Evolutionary conservation across 2,329 filamentous ascomycete species (phyloP), one percentile per base, ranked within the genome.

Genomic region (Claviceps sorghi): DNA sequence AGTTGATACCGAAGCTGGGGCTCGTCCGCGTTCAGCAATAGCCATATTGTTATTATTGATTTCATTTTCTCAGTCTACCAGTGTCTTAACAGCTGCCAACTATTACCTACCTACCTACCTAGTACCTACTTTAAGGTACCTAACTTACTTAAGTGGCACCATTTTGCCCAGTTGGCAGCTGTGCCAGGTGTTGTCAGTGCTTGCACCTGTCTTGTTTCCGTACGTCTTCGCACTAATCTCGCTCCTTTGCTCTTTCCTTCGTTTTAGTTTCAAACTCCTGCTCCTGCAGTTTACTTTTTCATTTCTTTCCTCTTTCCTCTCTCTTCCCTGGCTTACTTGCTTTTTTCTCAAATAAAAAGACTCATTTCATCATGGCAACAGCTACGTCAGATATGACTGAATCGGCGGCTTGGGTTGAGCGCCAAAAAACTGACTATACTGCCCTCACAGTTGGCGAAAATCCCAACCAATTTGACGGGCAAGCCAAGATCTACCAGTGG

Each of bases 401-500:
- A 29, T 49, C 45, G 32, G 15, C 26, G 10, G 45, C 44, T 19
- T 82, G 78, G 78, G 67, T 67, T 10, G 60, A 72, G 48, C 68
- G 67, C 0, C 63, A 67, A 2, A 65, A 71, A 0, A 72, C 75
- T 58, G 70, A 80, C 59, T 82, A 82, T 61, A 61, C 64, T 15
- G 57, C 64, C 4, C 38, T 63, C 44, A 36, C 54, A 1, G 42
- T 55, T 4, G 53, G 49, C 3, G 54, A 60, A 5, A 51, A 46
- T 4, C 41, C 49, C 7, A 60, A 61, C 11, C 60, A 64, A 2
- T 80, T 74, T 69, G 77, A 74, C 15, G 66, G 71, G 40, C 77
- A 78, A 52, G 83, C 80, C n/a, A 69, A 64, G 0, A 74, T 85
- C 44, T 97, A 97, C 60, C 80, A 90, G 61, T 97, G 86, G 85